Evolutionary conservation across 2,329 filamentous ascomycete species (phyloP).

Genomic region (Colletotrichum acutatum): DNA sequence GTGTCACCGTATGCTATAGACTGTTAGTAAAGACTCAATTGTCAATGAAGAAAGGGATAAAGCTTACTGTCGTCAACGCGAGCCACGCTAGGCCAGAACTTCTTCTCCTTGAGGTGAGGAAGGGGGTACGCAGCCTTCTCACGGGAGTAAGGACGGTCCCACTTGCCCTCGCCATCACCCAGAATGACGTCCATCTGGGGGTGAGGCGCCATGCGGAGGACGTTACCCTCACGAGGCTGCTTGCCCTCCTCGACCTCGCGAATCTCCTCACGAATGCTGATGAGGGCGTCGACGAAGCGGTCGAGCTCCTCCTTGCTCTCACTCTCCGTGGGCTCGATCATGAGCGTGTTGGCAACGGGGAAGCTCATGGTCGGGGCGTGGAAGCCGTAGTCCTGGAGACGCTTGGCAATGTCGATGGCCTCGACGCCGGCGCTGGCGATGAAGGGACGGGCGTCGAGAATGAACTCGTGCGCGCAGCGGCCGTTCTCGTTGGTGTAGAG

Average conservation of each 20-base stretch:
- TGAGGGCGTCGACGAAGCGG: constrained; percentile 89
- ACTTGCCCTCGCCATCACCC: constrained; percentile 67
- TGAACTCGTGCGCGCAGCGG: constrained; percentile 97
- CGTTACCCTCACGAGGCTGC: constrained; percentile 79
- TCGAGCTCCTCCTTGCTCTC: constrained; percentile 94
- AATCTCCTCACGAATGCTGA: constrained; percentile 89
- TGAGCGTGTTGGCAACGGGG: constrained; percentile 94
- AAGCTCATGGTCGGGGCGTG: constrained; percentile 97
- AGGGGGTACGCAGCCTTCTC: constrained; percentile 90
- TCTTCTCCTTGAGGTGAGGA: constrained; percentile 88
- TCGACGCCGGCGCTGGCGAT: constrained; percentile 85
- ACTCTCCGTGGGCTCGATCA: constrained; percentile 97
- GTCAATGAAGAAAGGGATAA: neutral
- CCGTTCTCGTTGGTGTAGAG: constrained; percentile 92
- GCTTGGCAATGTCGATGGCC: constrained; percentile 95
- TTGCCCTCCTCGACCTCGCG: constrained; percentile 83
- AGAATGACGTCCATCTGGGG: constrained; percentile 82
- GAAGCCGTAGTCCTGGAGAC: constrained; percentile 96
- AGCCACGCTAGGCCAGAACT: constrained; percentile 94
- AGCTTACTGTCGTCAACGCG: constrained; percentile 86
- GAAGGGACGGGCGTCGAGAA: constrained; percentile 88
- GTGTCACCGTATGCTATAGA: constrained; percentile 84
- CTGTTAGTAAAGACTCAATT: constrained; percentile 26
- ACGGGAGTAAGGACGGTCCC: constrained; percentile 84
- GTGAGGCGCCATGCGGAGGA: constrained; percentile 91